phyloP scores from a whole-genome alignment of 768 basidiomycete species.

The Leccinum broughii region DNA sequence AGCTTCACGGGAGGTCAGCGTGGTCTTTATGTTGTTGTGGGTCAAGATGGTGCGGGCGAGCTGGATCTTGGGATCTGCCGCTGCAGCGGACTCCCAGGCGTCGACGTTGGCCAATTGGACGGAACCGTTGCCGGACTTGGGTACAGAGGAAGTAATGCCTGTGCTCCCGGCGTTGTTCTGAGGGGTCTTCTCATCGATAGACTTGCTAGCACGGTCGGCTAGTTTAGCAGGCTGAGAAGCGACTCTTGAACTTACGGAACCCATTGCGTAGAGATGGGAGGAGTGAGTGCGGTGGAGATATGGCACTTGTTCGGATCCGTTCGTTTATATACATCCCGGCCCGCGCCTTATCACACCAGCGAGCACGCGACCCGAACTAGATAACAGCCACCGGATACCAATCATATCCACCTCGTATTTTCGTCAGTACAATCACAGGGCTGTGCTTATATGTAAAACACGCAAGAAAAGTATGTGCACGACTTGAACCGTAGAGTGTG shows the following conservation, averaged over 20 bases:
- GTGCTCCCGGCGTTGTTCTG: not conserved
- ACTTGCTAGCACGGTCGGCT: slow-evolving; percentile 22
- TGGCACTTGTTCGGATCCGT: slow-evolving; percentile 13
- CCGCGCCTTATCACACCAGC: slow-evolving; percentile 18
- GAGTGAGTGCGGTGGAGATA: slow-evolving; percentile 5
- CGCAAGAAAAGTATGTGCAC: not conserved
- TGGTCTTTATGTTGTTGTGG: slow-evolving; percentile 63
- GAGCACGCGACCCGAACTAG: slow-evolving; percentile 14
- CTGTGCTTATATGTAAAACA: not conserved
- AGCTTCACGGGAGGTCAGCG: slow-evolving; percentile 64
- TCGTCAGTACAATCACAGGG: not conserved
- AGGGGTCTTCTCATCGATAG: slow-evolving; percentile 29
- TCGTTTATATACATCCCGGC: slow-evolving; percentile 26
- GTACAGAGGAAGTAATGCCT: slow-evolving; percentile 9
- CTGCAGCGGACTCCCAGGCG: slow-evolving; percentile 65
- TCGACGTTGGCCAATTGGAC: slow-evolving; percentile 57
- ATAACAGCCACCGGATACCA: not conserved
- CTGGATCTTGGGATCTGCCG: slow-evolving; percentile 57
- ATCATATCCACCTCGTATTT: not conserved
- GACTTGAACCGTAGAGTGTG: not conserved
- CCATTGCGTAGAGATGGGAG: slow-evolving; percentile 21
- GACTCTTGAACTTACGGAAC: slow-evolving; percentile 27
- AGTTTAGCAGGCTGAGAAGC: slow-evolving; percentile 15
- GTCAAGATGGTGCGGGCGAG: slow-evolving; percentile 77
- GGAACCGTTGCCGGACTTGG: slow-evolving; percentile 57